These are phyloP conservation scores for Suillus subaureus DNA, from an alignment of 768 basidiomycete genomes.

Conservation along the genomic window DNA sequence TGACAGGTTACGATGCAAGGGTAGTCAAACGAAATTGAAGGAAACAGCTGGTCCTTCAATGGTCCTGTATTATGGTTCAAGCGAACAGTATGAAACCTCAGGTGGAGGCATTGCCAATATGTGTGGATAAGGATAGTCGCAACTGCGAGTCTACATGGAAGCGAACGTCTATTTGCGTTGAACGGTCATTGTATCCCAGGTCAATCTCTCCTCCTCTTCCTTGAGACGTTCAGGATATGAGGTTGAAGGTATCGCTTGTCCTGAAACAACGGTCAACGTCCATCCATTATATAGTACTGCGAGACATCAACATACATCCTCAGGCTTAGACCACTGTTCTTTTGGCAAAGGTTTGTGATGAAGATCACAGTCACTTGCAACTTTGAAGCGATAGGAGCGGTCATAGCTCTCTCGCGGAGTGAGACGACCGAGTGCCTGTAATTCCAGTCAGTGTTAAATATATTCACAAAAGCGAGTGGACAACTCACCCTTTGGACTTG, in stretches of 20 bases:
- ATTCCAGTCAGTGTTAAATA: constrained; percentile 7
- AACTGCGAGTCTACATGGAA: constrained; percentile 25
- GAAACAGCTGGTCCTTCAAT: neutral
- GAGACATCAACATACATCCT: constrained; percentile 59
- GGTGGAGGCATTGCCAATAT: constrained; percentile 9
- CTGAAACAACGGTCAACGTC: constrained; percentile 42
- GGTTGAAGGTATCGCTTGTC: constrained; percentile 89
- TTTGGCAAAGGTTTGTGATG: constrained; percentile 85
- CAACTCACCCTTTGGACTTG: constrained; percentile 74
- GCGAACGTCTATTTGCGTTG: constrained; percentile 57
- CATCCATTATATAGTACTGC: constrained; percentile 2
- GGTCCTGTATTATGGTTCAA: neutral
- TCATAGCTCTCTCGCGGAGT: constrained; percentile 82
- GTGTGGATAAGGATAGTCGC: constrained; percentile 19
- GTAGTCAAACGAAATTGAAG: neutral
- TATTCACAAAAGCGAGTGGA: neutral
- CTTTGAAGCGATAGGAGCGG: constrained; percentile 86
- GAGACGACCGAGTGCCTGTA: constrained; percentile 82
- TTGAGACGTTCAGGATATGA: constrained; percentile 69
- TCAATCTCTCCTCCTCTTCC: constrained; percentile 75
- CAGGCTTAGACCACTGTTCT: constrained; percentile 73
- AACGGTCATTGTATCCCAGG: constrained; percentile 82
- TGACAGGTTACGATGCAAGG: neutral
- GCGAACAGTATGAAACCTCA: neutral
- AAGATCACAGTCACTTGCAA: constrained; percentile 47